Evolutionary conservation across 2,329 filamentous ascomycete species (phyloP), one percentile per base, ranked within the genome.

Genomic region (Monilinia laxa): DNA sequence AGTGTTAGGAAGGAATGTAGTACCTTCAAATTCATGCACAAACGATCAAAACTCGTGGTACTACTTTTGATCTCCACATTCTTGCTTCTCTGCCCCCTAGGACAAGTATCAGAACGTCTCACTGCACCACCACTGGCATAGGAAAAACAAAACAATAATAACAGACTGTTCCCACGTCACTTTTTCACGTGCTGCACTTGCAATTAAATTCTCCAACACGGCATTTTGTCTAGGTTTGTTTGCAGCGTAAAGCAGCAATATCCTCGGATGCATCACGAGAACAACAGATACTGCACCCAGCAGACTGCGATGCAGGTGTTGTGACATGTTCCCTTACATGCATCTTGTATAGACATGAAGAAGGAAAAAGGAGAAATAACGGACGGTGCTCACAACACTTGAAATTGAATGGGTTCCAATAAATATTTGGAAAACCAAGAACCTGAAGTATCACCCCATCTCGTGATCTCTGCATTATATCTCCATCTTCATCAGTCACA

Each of bases 401-500:
- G 40, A 40, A 28, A n/a, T 47, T 12, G 28, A 18, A 20, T 18
- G n/a, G 18, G 10, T 40, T 47, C 62, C n/a, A 63, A 31, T 14
- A 59, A 7, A 56, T 31, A 25, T 35, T 23, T 53, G 14, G 12
- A 42, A 60, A 38, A 38, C 9, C 31, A 38, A 25, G 9, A 62
- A 62, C 45, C 12, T 45, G 25, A 35, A 23, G n/a, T 56, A 47
- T n/a, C 28, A 64, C 52, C 14, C 25, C 28, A 57, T 64, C 64
- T 65, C 64, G 47, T 65, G 64, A 65, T 65, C 55, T 62, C 56
- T n/a, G 64, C 35, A 53, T 65, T 47, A 65, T 42, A 62, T 62
- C 35, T 51, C 28, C 45, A n/a, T 59, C 47, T 65, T 18, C 28
- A 54, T 49, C 31, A 23, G 28, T 62, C 47, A 65, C 64, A 38